Evolutionary conservation across 352 stramenopile genomes (phyloP).

Genomic region (Phytophthora multivora): DNA sequence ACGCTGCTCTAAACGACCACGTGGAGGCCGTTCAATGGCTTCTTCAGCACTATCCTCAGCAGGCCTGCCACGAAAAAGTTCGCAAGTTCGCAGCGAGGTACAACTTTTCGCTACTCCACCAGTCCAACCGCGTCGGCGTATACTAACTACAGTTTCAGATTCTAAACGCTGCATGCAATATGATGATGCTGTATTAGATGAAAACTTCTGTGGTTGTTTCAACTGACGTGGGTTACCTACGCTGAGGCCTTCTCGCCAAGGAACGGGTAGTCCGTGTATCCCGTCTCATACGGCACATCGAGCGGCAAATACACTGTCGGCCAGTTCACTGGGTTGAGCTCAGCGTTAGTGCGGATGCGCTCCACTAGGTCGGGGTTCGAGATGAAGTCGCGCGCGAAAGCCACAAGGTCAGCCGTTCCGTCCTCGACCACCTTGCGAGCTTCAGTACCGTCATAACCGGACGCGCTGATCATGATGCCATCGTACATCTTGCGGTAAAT

Average conservation of each 20-base stretch:
- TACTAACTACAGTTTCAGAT: constrained; percentile 12
- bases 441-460: constrained; percentile 44
- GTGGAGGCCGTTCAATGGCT: constrained; percentile 41
- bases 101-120: constrained; percentile 37
- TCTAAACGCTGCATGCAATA: neutral
- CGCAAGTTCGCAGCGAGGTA: constrained; percentile 33
- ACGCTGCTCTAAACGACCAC: constrained; percentile 32
- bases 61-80: constrained; percentile 27
- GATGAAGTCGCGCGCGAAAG: constrained; percentile 67
- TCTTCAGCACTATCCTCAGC: constrained; percentile 36
- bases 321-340: constrained; percentile 40
- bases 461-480: constrained; percentile 51
- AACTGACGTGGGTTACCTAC: neutral
- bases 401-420: constrained; percentile 50
- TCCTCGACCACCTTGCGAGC: constrained; percentile 41
- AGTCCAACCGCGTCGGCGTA: constrained; percentile 10
- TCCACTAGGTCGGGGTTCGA: constrained; percentile 67
- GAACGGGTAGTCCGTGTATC: constrained; percentile 55
- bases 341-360: constrained; percentile 36
- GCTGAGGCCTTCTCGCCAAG: constrained; percentile 14
- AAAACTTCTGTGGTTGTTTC: neutral
- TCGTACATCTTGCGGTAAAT: constrained; percentile 57
- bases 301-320: constrained; percentile 37
- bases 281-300: constrained; percentile 25
- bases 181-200: constrained; percentile 4